Base-by-base conservation (phyloP, 768 basidiomycete genomes). In the Russula earlei region DNA sequence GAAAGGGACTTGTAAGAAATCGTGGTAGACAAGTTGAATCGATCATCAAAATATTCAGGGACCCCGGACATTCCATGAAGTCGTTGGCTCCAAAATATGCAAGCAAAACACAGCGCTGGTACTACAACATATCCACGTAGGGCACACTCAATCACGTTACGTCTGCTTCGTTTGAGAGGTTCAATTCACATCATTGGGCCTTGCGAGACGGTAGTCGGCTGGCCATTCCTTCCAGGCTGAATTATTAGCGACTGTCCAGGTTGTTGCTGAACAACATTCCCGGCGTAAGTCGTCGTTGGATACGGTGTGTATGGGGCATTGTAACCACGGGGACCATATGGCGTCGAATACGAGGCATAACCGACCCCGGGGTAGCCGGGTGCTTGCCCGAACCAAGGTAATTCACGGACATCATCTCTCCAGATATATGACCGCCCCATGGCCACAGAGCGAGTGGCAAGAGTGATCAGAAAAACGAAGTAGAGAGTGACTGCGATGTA, bases 311-410 rank as follows among this genome's bases (percentile, higher is more conserved):
- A 44, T 15, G 34, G 29, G 31, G 45, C 44, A n/a, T 55, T 41
- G 36, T 59, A 41, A 14, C 37, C 45, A 38, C 50, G 55, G 14
- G 34, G 5, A 4, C 45, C 54, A 29, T 60, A 49, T 19, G 37
- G 48, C 10, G 54, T 31, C 15, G 55, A 22, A 61, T 62, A 55
- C 22, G 25, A 4, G 12, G 15, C n/a, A 14, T 57, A 57, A n/a
- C 44, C 46, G 5, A 25, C 24, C 4, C 62, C 62, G 12, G 62
- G 62, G 34, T 48, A 62, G 24, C 62, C 60, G 14, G 62, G 62
- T 17, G 34, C 51, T 49, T 62, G 59, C 17, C 59, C 59, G 24
- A 62, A 62, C 62, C 62, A 62, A 6, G 62, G 62, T 19, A 62
- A 19, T 22, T 56, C 55, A 19, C 46, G 49, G 25, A 57, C 49